Evolutionary conservation across 2,329 filamentous ascomycete species (phyloP), one percentile per base, ranked within the genome.

Genomic region (Escovopsis sp.): DNA sequence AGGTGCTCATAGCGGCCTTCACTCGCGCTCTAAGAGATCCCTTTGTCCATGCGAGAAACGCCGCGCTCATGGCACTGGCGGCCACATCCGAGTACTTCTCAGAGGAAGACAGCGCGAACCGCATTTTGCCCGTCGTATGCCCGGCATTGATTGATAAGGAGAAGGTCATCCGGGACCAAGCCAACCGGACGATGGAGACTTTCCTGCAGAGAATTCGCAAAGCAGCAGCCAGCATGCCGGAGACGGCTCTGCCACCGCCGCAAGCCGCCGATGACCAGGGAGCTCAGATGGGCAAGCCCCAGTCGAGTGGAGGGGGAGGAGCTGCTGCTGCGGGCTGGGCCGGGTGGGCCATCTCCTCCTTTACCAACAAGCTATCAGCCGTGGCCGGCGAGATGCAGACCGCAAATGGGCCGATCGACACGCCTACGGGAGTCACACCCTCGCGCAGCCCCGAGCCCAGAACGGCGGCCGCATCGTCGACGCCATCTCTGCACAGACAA

Each of bases 301-400:
- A 86, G 46, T 66, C 73, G 2, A 78, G 79, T 3, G 23, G 23
- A 23, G 23, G 23, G 4, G 71, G 72, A 33, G 34, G 11, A 18
- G 58, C 51, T n/a, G 46, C 53, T 5, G 42, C 53, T 5, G 42
- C 34, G 19, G 40, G 59, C 15, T 96, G 91, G 91, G 78, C 91
- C 1, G 91, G 91, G 11, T 98, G 91, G 91, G 91, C 91, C 1
- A 95, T 98, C 43, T 96, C 91, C 0, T 95, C 87, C 1, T 98
- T 98, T 58, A 96, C 91, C 2, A 96, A 96, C 62, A 95, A 94
- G 55, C 60, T 96, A 11, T 80, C 85, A 2, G 65, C 83, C 0
- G 87, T 86, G 0, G 82, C 82, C 8, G 91, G 91, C 15, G 83
- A 95, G 44, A 98, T 98, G 48, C 72, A 89, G 55, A 65, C 70